These are phyloP conservation scores for Ambrosia trifida DNA, from an alignment of 129 eudicot species.

Conservation along the genomic window DNA sequence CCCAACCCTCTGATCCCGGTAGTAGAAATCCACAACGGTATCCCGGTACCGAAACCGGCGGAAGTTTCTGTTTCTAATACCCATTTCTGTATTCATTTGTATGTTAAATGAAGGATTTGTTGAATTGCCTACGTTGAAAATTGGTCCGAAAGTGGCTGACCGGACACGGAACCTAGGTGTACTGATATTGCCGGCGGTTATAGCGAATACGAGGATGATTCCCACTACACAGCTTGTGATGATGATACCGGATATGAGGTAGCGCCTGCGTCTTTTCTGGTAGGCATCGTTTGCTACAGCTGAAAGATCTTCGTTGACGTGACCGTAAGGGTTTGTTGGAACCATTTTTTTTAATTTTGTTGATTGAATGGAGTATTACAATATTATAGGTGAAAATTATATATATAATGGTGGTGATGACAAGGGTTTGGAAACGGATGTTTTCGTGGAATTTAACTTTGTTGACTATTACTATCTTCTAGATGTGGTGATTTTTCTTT, in stretches of 20 bases:
- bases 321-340: slow-evolving; percentile 41
- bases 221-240: slow-evolving; percentile 14
- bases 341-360: slow-evolving; percentile 19
- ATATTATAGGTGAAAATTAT: background rate
- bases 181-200: slow-evolving; percentile 33
- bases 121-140: slow-evolving; percentile 27
- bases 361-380: background rate
- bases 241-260: slow-evolving; percentile 21
- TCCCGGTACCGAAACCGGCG: slow-evolving; percentile 29
- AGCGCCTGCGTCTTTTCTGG: slow-evolving; percentile 30
- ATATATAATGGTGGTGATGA: background rate
- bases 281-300: slow-evolving; percentile 23
- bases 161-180: slow-evolving; percentile 39
- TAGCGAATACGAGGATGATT: slow-evolving; percentile 21
- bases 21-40: slow-evolving; percentile 34
- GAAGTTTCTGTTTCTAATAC: slow-evolving; percentile 32
- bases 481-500: slow-evolving; percentile 24
- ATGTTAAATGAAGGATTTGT: slow-evolving; percentile 30
- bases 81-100: slow-evolving; percentile 30
- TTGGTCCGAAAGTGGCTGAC: slow-evolving; percentile 28
- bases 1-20: slow-evolving; percentile 31
- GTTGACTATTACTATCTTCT: slow-evolving; percentile 20
- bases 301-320: slow-evolving; percentile 38
- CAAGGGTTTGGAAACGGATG: background rate
- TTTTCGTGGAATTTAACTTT: background rate